Base-by-base conservation (phyloP, 2,329 filamentous ascomycete genomes). In the Elsinoe australis region DNA sequence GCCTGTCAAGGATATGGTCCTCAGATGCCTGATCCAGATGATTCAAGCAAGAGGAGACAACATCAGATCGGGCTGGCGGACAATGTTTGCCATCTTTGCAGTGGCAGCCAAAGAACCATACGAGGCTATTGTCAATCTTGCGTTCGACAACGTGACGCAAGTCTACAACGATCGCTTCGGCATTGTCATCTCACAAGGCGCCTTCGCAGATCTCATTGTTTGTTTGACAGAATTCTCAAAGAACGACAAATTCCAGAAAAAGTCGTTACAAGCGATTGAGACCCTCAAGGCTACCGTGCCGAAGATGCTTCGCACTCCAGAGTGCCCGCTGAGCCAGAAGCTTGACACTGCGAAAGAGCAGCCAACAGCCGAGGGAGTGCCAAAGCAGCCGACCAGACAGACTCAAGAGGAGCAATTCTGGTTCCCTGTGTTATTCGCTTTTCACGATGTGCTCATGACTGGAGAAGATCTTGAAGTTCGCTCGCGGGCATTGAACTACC, bases 41-140 rank as follows among this genome's bases (percentile, higher is more conserved):
- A 95, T 98, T 39, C 92, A 98, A 68, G 89, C 90, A 24, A 79
- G 87, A 50, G 94, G 94, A 4, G 85, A 95, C 66, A 96, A 96
- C 58, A 98, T 99, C 60, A 83, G 90, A 46, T 95, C 89, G 31
- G 92, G 92, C 4, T 99, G 92, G 92, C 84, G 92, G 62, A 96
- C 94, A 15, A 98, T 99, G 90, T 96, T 99, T 66, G 92, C 90
- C 3, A 90, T 95, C 22, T 98, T 98, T 62, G 95, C 90, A 1
- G 88, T 96, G 29, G 92, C 94, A 21, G 92, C 94, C 14, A 78
- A 84, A 52, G 94, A 96, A 61, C 87, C 85, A 12, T 89, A 95
- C 62, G 76, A 98, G 71, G 83, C 82, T 53, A 95, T 99, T 55
- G 92, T 98, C 52, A 95, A 89, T 60, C 80, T 98, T 59, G 89